These are phyloP conservation scores for Circinella umbellata DNA, from an alignment of 371 early-diverging fungal genomes.

Conservation along the genomic window DNA sequence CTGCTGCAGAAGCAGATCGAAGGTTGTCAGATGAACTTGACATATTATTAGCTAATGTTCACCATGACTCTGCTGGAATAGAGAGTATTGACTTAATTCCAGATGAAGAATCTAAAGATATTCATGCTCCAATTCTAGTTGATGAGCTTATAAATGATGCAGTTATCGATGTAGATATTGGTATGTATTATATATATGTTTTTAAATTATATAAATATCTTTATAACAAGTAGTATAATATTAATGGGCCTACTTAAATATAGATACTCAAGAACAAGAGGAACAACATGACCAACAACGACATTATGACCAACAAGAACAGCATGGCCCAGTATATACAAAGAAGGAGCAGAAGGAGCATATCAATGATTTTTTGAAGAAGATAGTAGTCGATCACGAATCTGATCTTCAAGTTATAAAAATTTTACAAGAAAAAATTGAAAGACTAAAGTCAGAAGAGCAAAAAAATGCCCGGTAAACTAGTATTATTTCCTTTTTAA, in stretches of 20 bases:
- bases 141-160: background rate
- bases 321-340: too few species aligned
- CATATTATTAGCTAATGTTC: background rate
- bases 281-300: background rate
- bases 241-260: background rate
- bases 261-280: background rate
- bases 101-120: background rate
- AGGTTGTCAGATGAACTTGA: background rate
- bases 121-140: background rate
- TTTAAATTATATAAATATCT: background rate
- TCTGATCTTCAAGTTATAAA: too few species aligned
- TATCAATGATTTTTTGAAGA: too few species aligned
- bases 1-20: background rate
- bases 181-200: background rate
- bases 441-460: too few species aligned
- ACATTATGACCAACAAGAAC: background rate
- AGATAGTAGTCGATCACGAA: too few species aligned
- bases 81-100: background rate
- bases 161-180: background rate
- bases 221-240: background rate
- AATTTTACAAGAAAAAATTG: too few species aligned
- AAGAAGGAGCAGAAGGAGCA: too few species aligned
- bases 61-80: background rate
- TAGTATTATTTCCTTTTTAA: too few species aligned
- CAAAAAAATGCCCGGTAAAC: too few species aligned